Evolutionary conservation across 306 rosid species (phyloP).

Genomic region (Amphicarpaea edgeworthii): DNA sequence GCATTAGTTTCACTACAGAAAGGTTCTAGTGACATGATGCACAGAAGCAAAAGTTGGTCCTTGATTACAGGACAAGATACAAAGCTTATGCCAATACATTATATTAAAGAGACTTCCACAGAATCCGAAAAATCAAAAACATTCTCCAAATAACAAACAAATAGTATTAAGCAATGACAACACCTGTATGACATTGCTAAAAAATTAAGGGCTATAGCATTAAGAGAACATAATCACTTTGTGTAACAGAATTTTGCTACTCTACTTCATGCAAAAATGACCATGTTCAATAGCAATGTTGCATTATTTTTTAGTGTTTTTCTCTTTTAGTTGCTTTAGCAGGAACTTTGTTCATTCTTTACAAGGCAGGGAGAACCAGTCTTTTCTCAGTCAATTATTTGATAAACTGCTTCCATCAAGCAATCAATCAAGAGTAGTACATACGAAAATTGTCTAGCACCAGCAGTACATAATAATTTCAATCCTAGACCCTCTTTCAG

Average conservation of each 20-base stretch:
- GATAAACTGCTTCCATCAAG: too few relatives aligned
- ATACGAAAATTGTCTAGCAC: too few relatives aligned
- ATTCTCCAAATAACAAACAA: conserved; percentile 11
- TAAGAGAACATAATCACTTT: conserved; percentile 12
- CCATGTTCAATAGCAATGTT: conserved; percentile 5
- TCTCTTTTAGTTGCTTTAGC: not conserved
- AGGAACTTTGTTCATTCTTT: conserved; percentile 11
- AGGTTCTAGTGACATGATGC: conserved; percentile 15
- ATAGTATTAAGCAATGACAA: conserved; percentile 5
- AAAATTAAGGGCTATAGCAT: not conserved
- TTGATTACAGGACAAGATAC: conserved; percentile 1
- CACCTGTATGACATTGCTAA: not conserved
- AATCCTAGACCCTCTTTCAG: too few relatives aligned
- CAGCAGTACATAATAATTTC: too few relatives aligned
- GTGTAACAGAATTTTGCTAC: conserved; percentile 17
- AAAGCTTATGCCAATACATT: conserved; percentile 18
- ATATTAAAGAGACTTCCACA: not conserved
- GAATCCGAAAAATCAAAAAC: conserved; percentile 10
- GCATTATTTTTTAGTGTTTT: not conserved
- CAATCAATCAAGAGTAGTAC: too few relatives aligned
- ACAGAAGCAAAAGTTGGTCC: not conserved
- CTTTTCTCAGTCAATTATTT: too few relatives aligned
- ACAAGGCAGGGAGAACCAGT: too few relatives aligned
- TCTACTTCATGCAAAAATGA: not conserved
- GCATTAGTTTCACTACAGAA: conserved; percentile 22